Base-by-base conservation (phyloP, 192 early-diverging fungal species). In the Podila minutissima region DNA sequence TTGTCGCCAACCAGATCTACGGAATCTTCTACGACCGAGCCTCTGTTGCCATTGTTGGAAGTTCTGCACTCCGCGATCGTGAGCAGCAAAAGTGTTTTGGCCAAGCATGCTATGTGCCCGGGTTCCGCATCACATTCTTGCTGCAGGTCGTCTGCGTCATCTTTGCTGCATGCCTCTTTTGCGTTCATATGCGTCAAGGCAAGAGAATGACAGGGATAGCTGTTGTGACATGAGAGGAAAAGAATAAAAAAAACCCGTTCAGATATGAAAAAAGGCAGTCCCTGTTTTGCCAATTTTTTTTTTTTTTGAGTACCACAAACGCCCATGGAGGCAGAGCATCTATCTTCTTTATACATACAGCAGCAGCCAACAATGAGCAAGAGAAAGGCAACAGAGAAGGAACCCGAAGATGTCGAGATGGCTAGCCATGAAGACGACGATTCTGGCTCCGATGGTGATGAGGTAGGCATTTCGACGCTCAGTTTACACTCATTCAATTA, bases 401-500 rank as follows among this genome's bases (percentile, higher is more conserved):
- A 75, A 9, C 46, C 59, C 7, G 76, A 79, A 37, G 76, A 79
- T 62, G 76, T 79, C 13, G 76, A 79, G 32, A 79, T 79, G 76
- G 70, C 29, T 11, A 79, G 76, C 55, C 69, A 68, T 28, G 76
- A 71, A 29, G 75, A 62, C 19, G 75, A 78, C 46, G 76, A 79
- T 50, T 79, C 76, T 26, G 76, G 76, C 33, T 79, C 76, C 31
- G 76, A 79, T 68, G 76, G 76, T 46, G 76, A 79, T 69, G 70
- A 74, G 72, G 72, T 74, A 74, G 50, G 61, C 17, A 1, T 2
- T 12, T 5, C 15, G 10, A 37, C 35, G 13, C 41, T 15, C 15
- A 46, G 12, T 0, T 15, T 17, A 17, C 41, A 12, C 37, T 35
- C 28, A 20, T 9, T 20, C 62, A 59, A 28, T 17, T 31, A 59